phyloP scores from a whole-genome alignment of 805 yeast genomes.

The Candida silvicultrix region DNA sequence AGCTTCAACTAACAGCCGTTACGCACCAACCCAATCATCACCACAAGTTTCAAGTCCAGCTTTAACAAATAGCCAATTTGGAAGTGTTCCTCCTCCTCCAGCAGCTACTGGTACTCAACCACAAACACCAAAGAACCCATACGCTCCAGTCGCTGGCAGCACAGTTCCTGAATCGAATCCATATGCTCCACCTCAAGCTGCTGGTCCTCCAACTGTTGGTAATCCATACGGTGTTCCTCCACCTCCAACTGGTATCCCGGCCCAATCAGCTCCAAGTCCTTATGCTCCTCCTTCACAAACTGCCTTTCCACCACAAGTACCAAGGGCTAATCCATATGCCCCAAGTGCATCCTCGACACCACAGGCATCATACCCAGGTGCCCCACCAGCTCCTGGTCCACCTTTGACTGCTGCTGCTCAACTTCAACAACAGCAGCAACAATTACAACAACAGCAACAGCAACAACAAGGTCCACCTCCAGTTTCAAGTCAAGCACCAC shows the following conservation, averaged over 20 bases:
- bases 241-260: constrained; percentile 4
- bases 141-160: constrained; percentile 26
- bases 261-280: constrained; percentile 25
- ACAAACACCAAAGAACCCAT: constrained; percentile 27
- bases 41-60: constrained; percentile 6
- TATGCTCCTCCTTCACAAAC: constrained; percentile 21
- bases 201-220: constrained; percentile 22
- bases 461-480: constrained; percentile 21
- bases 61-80: constrained; percentile 11
- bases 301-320: constrained; percentile 7
- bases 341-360: constrained; percentile 14
- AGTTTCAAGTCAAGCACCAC: constrained; percentile 10
- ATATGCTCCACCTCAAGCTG: constrained; percentile 12
- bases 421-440: constrained; percentile 11
- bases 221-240: constrained; percentile 32
- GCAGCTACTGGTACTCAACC: constrained; percentile 26
- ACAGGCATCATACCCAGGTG: constrained; percentile 17
- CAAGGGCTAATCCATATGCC: constrained; percentile 18
- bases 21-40: constrained; percentile 26
- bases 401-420: constrained; percentile 12
- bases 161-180: constrained; percentile 24
- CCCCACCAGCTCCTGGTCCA: constrained; percentile 23
- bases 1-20: constrained; percentile 25
- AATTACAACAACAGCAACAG: no score
- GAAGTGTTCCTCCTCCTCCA: constrained; percentile 32